These are phyloP conservation scores for Arthrinium phaeospermum DNA, from an alignment of 2,329 filamentous ascomycete species.

Conservation along the genomic window DNA sequence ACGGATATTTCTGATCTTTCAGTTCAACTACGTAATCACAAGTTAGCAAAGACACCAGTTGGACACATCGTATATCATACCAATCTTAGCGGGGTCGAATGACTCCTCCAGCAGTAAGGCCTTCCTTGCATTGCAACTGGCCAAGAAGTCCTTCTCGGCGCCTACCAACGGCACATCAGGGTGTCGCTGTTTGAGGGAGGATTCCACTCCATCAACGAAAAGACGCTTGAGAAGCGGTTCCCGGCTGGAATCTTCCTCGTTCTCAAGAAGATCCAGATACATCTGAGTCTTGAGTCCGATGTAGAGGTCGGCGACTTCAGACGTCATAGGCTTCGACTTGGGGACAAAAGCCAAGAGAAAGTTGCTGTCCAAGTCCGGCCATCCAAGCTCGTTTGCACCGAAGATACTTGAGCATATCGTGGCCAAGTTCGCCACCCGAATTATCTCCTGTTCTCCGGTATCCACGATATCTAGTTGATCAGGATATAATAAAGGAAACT, in stretches of 20 bases:
- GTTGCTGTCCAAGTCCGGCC: conserved; percentile 39
- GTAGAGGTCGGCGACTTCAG: conserved; percentile 39
- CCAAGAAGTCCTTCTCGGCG: conserved; percentile 36
- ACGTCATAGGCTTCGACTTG: conserved; percentile 33
- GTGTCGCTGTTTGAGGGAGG: conserved; percentile 35
- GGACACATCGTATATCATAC: background rate
- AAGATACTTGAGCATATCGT: conserved; percentile 41
- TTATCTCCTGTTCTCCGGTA: conserved; percentile 35
- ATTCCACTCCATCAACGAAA: conserved; percentile 36
- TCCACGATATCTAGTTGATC: conserved; percentile 34
- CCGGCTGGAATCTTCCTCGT: conserved; percentile 32
- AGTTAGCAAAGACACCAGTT: background rate
- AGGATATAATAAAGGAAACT: conserved; percentile 33
- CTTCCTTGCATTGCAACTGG: conserved; percentile 34
- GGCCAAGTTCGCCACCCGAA: conserved; percentile 40
- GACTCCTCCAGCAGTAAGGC: conserved; percentile 38
- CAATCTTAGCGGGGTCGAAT: conserved; percentile 2
- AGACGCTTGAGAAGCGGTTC: conserved; percentile 37
- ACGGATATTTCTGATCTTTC: conserved; percentile 37
- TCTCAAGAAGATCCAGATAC: conserved; percentile 39
- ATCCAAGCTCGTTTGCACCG: conserved; percentile 38
- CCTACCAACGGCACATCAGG: conserved; percentile 31
- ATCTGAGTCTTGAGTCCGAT: conserved; percentile 41
- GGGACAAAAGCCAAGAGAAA: conserved; percentile 40
- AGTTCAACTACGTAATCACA: conserved; percentile 25